phyloP scores from a whole-genome alignment of 192 early-diverging fungal genomes.

The Backusella morwellensis region DNA sequence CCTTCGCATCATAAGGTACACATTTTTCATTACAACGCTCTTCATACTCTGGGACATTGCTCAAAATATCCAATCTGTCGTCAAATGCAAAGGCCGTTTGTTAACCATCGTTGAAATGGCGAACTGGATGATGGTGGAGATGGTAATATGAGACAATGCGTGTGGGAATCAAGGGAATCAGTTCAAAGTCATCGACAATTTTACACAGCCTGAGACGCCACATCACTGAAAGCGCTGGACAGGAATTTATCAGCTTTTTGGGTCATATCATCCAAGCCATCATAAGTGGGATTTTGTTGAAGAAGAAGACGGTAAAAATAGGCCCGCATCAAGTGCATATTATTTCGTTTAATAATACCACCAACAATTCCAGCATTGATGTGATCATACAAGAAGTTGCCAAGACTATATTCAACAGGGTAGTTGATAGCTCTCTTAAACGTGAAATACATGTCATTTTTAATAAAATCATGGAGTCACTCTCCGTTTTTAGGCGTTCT shows the following conservation, averaged over 20 bases:
- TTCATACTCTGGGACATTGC: constrained; percentile 83
- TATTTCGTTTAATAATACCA: constrained; percentile 87
- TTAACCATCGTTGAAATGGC: constrained; percentile 61
- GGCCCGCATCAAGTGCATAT: constrained; percentile 94
- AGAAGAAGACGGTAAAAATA: constrained; percentile 92
- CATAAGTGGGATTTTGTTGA: constrained; percentile 93
- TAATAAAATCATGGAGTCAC: too few species aligned
- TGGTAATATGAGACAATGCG: constrained; percentile 92
- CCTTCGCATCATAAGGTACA: constrained; percentile 64
- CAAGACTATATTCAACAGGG: constrained; percentile 81
- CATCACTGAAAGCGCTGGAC: constrained; percentile 74
- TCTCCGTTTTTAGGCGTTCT: too few species aligned
- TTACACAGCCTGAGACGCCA: constrained; percentile 76
- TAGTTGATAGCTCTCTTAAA: too few species aligned
- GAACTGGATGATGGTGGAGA: constrained; percentile 78
- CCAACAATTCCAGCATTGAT: constrained; percentile 92
- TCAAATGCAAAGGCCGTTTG: constrained; percentile 44
- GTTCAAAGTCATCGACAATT: constrained; percentile 60
- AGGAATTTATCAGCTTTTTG: constrained; percentile 71
- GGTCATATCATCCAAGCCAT: constrained; percentile 78
- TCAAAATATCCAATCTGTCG: constrained; percentile 73
- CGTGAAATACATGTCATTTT: too few species aligned
- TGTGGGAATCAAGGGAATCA: constrained; percentile 74
- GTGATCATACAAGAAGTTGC: constrained; percentile 78
- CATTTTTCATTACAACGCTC: constrained; percentile 87